phyloP scores from a whole-genome alignment of 495 filamentous ascomycete species.

The Podospora pseudopauciseta region DNA sequence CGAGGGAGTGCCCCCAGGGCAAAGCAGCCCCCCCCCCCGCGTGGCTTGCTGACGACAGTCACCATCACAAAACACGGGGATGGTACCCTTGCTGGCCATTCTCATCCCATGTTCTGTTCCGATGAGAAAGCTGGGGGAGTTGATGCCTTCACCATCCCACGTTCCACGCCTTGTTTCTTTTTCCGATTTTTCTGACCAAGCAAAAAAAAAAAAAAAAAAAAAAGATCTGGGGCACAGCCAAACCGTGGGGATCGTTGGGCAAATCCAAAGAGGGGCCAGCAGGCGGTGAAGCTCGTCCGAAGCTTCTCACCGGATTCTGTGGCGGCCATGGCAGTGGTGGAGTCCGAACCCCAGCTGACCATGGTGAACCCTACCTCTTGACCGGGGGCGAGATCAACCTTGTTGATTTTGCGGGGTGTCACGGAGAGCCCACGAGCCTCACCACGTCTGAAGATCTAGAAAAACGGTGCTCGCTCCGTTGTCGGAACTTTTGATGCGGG shows the following conservation, averaged over 20 bases:
- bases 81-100: too few species aligned
- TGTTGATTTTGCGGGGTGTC: slow-evolving; percentile 1
- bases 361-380: background rate
- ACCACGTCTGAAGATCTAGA: background rate
- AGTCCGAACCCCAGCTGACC: slow-evolving; percentile 1
- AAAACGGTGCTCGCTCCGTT: background rate
- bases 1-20: background rate
- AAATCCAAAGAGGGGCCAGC: background rate
- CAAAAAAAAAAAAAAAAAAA: too few species aligned
- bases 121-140: too few species aligned
- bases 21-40: too few species aligned
- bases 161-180: slow-evolving; percentile 1
- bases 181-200: background rate
- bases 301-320: background rate
- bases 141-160: background rate
- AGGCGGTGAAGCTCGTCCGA: background rate
- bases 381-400: slow-evolving; percentile 2
- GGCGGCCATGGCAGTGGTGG: slow-evolving; percentile 1
- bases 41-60: too few species aligned
- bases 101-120: background rate
- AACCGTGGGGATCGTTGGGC: background rate
- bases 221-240: slow-evolving; percentile 1
- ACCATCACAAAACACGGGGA: too few species aligned
- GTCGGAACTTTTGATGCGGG: slow-evolving; percentile 1
- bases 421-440: background rate